Percentiles rank a stretch among this genome's conserved stretches.
Conservation (phyloP, 495 filamentous ascomycete genomes). For the Penicillium flavigenum region DNA sequence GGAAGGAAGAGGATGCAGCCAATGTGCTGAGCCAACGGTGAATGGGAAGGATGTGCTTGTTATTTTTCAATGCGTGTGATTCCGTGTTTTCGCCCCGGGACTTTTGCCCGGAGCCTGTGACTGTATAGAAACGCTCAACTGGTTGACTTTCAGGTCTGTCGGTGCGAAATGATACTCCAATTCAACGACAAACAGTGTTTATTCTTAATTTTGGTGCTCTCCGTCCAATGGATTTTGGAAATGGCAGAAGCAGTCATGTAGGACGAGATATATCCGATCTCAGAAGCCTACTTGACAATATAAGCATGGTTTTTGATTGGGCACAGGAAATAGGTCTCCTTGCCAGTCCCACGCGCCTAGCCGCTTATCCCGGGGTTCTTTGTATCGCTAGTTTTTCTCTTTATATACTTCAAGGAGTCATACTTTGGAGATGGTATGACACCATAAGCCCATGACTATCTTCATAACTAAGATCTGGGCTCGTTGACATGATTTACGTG, state of each 20-base stretch:
- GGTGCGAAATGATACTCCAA: conserved; percentile 36
- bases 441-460: background rate
- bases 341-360: background rate
- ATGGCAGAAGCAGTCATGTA: background rate
- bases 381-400: background rate
- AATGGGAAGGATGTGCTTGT: conserved; percentile 23
- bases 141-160: conserved; percentile 20
- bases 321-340: background rate
- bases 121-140: conserved; percentile 46
- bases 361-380: background rate
- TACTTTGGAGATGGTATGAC: background rate
- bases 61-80: conserved; percentile 34
- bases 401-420: background rate
- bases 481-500: too few relatives aligned
- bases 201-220: background rate
- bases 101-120: conserved; percentile 28
- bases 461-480: too few relatives aligned
- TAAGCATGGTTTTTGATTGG: background rate
- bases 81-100: conserved; percentile 31
- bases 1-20: conserved; percentile 77
- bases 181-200: conserved; percentile 18
- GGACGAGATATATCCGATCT: conserved; percentile 1
- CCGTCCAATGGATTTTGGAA: background rate
- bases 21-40: conserved; percentile 49
- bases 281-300: conserved; percentile 1